Evolutionary conservation across 2,329 filamentous ascomycete species (phyloP).

Genomic region (Chaetomium olivaceum): DNA sequence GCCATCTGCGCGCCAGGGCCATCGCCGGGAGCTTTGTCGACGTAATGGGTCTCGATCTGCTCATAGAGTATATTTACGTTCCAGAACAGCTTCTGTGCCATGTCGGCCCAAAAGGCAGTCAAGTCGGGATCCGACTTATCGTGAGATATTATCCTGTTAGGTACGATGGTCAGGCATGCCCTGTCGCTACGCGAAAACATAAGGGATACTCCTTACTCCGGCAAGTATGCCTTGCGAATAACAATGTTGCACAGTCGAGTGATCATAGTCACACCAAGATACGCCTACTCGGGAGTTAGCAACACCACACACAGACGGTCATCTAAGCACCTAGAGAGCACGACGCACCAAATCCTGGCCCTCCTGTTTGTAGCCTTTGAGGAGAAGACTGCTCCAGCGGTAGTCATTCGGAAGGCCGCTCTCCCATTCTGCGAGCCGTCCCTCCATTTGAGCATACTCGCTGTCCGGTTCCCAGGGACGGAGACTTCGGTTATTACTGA

Average conservation of each 20-base stretch:
- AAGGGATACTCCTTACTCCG: constrained; percentile 43
- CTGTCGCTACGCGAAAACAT: neutral
- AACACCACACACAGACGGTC: too few relatives aligned
- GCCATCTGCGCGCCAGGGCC: constrained; percentile 56
- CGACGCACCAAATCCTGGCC: constrained; percentile 50
- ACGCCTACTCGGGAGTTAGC: constrained; percentile 43
- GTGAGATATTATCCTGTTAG: constrained; percentile 46
- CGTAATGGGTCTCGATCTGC: constrained; percentile 54
- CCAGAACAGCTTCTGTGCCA: constrained; percentile 50
- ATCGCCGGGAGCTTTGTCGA: constrained; percentile 47
- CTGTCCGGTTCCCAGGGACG: constrained; percentile 50
- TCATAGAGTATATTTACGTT: constrained; percentile 51
- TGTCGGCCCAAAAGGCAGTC: constrained; percentile 45
- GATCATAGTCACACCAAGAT: constrained; percentile 57
- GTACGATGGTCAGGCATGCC: neutral
- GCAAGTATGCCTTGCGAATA: constrained; percentile 54
- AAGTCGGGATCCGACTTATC: constrained; percentile 42
- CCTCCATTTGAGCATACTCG: constrained; percentile 49
- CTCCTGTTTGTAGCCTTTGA: constrained; percentile 50
- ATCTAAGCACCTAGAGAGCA: neutral
- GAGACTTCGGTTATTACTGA: constrained; percentile 46
- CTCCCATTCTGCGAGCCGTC: constrained; percentile 52
- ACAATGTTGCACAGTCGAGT: constrained; percentile 59
- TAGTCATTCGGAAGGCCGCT: constrained; percentile 49
- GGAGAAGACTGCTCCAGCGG: constrained; percentile 46